Conservation (phyloP, 1,284 basidiomycete species). For the Lentinus polychrous region DNA sequence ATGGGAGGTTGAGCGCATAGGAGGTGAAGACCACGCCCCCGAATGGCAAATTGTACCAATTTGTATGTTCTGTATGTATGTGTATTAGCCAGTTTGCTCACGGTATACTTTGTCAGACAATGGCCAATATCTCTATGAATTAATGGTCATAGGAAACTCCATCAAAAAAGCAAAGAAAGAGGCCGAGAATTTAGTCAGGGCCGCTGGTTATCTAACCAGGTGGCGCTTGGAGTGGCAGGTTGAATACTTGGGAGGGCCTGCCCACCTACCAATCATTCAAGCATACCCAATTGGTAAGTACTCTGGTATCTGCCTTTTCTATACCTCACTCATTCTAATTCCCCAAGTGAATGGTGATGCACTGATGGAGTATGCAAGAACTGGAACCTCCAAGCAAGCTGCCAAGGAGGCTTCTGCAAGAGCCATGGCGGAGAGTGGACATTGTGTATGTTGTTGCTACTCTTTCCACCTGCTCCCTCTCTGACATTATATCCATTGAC, state of each 20-base stretch:
- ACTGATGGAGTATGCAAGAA: constrained; percentile 2
- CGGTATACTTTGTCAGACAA: not conserved
- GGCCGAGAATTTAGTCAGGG: not conserved
- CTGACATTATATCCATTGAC: not conserved
- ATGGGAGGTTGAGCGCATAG: constrained; percentile 15
- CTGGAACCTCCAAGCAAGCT: constrained; percentile 14
- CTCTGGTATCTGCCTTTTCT: not conserved
- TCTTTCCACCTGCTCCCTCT: not conserved
- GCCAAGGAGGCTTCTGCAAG: constrained; percentile 2
- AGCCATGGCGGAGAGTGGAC: constrained; percentile 3
- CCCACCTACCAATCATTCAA: not conserved
- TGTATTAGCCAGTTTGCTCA: not conserved
- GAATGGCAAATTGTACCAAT: constrained; percentile 14
- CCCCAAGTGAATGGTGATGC: not conserved
- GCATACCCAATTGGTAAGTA: not conserved
- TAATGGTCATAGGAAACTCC: not conserved
- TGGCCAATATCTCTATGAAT: not conserved
- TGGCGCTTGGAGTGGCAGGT: not conserved
- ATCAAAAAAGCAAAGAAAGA: not conserved
- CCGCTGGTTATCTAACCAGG: not conserved
- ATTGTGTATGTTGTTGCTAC: constrained; percentile 1
- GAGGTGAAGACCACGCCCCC: constrained; percentile 17
- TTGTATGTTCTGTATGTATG: constrained; percentile 13
- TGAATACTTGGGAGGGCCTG: not conserved
- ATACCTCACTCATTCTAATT: not conserved